Evolutionary conservation across 2,329 filamentous ascomycete genomes (phyloP).

Genomic region (Trichophyton verrucosum): DNA sequence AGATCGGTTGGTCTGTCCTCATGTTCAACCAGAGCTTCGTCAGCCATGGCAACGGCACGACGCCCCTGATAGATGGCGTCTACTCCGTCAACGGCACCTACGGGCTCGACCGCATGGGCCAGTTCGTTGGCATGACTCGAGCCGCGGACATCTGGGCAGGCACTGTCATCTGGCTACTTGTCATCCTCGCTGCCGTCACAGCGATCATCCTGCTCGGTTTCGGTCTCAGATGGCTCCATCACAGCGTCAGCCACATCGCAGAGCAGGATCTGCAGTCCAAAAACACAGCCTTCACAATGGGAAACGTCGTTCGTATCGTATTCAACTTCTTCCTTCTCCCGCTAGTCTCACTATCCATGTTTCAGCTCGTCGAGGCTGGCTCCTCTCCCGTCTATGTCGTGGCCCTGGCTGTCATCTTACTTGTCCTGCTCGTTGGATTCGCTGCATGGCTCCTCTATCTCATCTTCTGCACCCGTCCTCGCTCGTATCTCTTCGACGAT

Average conservation of each 20-base stretch:
- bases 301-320: conserved; percentile 69
- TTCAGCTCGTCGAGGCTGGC: conserved; percentile 69
- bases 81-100: conserved; percentile 68
- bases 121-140: conserved; percentile 67
- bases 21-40: conserved; percentile 92
- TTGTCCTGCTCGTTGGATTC: conserved; percentile 61
- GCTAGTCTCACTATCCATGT: conserved; percentile 73
- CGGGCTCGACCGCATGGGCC: conserved; percentile 65
- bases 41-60: conserved; percentile 51
- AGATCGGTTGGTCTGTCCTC: conserved; percentile 74
- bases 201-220: conserved; percentile 67
- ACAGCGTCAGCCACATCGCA: conserved; percentile 54
- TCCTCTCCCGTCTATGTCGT: conserved; percentile 59
- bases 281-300: conserved; percentile 75
- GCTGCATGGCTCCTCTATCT: conserved; percentile 67
- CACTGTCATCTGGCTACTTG: conserved; percentile 81
- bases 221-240: conserved; percentile 60
- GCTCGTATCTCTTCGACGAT: conserved; percentile 84
- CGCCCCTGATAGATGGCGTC: conserved; percentile 68
- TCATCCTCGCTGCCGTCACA: conserved; percentile 57
- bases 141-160: conserved; percentile 80
- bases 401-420: conserved; percentile 59
- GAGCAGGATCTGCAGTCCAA: conserved; percentile 84
- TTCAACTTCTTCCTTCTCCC: conserved; percentile 90
- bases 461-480: conserved; percentile 67